These are phyloP conservation scores for Dryas alaskensis DNA, from an alignment of 306 rosid species.

Conservation along the genomic window DNA sequence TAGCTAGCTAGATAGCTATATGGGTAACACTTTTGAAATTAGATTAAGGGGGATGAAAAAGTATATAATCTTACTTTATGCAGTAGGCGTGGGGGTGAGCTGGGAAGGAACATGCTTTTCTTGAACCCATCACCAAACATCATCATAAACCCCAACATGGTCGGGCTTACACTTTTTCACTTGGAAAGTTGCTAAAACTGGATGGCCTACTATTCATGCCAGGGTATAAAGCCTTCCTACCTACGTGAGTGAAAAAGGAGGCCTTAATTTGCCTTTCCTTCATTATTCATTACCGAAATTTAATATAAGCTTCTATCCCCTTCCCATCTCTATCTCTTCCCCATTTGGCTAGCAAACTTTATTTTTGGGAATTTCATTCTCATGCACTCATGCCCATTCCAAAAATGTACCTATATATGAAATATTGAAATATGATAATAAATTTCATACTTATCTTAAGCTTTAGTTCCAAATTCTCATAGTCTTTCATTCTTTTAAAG, in stretches of 20 bases:
- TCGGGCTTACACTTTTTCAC: neutral
- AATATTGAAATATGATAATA: too few species aligned
- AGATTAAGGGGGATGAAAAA: neutral
- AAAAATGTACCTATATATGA: too few species aligned
- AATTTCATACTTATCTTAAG: too few species aligned
- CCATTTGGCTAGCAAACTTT: too few species aligned
- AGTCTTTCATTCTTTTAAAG: too few species aligned
- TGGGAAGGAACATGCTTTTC: neutral
- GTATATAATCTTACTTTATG: neutral
- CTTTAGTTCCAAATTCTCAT: too few species aligned
- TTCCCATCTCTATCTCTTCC: neutral
- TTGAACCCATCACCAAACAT: slow-evolving; percentile 4
- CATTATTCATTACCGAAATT: neutral
- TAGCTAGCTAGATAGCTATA: too few species aligned
- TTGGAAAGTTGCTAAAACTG: neutral
- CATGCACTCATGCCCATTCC: too few species aligned
- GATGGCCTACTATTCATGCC: too few species aligned
- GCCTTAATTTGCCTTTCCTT: neutral
- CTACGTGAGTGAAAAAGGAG: neutral
- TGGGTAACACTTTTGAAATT: neutral
- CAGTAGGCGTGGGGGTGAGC: slow-evolving; percentile 18
- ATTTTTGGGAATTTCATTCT: too few species aligned
- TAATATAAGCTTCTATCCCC: neutral
- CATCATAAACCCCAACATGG: neutral
- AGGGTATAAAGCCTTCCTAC: neutral